Evolutionary conservation across 2,329 filamentous ascomycete genomes (phyloP).

Genomic region (Verticillium dahliae): DNA sequence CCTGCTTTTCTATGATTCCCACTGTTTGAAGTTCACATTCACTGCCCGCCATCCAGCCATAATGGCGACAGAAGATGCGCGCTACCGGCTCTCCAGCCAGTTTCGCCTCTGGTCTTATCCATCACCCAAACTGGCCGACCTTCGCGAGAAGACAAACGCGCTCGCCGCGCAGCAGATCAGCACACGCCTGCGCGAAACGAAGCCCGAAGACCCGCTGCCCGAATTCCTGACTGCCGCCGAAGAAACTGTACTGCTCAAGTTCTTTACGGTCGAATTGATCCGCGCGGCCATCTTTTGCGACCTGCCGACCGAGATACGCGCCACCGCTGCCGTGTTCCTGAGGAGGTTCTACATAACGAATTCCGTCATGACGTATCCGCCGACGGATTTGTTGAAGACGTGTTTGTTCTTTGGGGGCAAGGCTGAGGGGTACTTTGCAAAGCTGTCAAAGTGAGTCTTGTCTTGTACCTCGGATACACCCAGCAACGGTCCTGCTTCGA

Average conservation of each 20-base stretch:
- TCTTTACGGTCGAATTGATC: constrained; percentile 60
- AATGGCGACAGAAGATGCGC: constrained; percentile 80
- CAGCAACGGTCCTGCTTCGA: background rate
- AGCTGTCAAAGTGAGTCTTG: constrained; percentile 33
- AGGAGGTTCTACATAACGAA: constrained; percentile 95
- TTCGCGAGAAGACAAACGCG: constrained; percentile 73
- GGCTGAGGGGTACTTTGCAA: constrained; percentile 76
- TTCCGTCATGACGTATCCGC: constrained; percentile 93
- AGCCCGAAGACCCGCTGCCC: constrained; percentile 34
- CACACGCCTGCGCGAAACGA: constrained; percentile 42
- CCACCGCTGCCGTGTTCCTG: constrained; percentile 83
- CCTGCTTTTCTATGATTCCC: background rate
- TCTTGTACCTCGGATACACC: background rate
- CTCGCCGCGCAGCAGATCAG: constrained; percentile 61
- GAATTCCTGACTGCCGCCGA: constrained; percentile 79
- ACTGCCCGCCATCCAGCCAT: constrained; percentile 6
- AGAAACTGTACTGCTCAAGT: constrained; percentile 73
- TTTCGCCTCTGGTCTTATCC: constrained; percentile 92
- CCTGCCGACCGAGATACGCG: constrained; percentile 34
- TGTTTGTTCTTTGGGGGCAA: constrained; percentile 92
- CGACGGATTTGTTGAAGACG: constrained; percentile 80
- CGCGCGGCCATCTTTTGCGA: constrained; percentile 49
- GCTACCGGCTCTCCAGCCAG: constrained; percentile 86
- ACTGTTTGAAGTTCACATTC: background rate
- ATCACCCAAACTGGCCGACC: constrained; percentile 58